Base-by-base conservation (phyloP, 1,139 yeast genomes). In the Blastobotrys serpentis region DNA sequence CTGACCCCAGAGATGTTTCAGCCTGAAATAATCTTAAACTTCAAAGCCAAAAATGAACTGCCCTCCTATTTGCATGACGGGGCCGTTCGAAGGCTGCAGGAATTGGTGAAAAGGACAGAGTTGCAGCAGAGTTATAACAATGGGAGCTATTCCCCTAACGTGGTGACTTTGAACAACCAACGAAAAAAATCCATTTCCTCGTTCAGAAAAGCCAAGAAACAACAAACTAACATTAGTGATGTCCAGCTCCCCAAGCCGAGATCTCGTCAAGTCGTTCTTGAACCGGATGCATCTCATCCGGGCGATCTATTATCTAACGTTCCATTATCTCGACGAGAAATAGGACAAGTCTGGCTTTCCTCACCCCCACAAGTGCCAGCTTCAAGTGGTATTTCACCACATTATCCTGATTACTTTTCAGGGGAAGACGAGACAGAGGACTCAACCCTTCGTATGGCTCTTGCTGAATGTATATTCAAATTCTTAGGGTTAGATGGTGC, bases 221-320 rank as follows among this genome's bases (percentile, higher is more conserved):
- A 36, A 48, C 52, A 39, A 50, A 34, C 6, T 43, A 29, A 17
- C 43, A 38, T 13, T 32, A 43, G 11, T 34, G 26, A 14, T 36
- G 43, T n/a, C 10, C 38, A 33, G 21, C 38, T 33, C 17, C 38
- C 38, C 11, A 33, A 17, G 17, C 39, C 44, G 6, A 34, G 33
- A 13, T 82, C 90, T 1, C 72, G 87, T 50, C 86, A 85, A 56
- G 88, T 85, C 18, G 74, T 79, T 3, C 67, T 86, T 33, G 81
- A 78, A 44, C 78, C 89, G 0, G 71, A 84, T 43, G 33, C 44
- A 7, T 75, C 79, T 25, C 84, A 86, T 51, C 96, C 96, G 0
- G 96, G 96, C 25, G 96, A 88, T 64, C 72, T 88, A 49, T 68
- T 88, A 13, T 85, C 95, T 0, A 86, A 86, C 47, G 96, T 85